Conservation (phyloP, 192 early-diverging fungal genomes). For the Backusella circina region DNA sequence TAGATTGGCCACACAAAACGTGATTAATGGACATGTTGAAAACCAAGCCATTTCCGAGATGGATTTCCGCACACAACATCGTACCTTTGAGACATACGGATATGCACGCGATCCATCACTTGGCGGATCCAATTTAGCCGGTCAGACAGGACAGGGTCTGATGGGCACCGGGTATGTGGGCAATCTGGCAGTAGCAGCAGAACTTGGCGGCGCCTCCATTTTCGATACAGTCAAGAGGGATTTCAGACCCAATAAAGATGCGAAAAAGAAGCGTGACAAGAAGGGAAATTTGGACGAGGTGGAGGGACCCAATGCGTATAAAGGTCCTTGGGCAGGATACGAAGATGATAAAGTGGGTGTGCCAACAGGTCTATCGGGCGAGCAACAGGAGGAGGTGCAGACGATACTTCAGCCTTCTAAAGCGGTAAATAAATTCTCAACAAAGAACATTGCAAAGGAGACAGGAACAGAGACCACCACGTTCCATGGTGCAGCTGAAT, state of each 20-base stretch:
- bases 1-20: slow-evolving; percentile 44
- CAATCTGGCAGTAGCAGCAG: slow-evolving; percentile 48
- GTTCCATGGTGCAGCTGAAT: slow-evolving; percentile 85
- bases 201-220: slow-evolving; percentile 51
- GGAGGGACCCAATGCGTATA: slow-evolving; percentile 74
- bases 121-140: slow-evolving; percentile 27
- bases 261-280: slow-evolving; percentile 64
- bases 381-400: slow-evolving; percentile 36
- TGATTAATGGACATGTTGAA: slow-evolving; percentile 76
- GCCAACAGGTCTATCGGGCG: slow-evolving; percentile 51
- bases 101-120: slow-evolving; percentile 79
- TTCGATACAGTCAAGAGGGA: slow-evolving; percentile 41
- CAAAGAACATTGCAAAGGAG: slow-evolving; percentile 21
- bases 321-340: slow-evolving; percentile 95
- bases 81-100: slow-evolving; percentile 78
- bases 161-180: slow-evolving; percentile 63
- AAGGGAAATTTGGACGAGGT: slow-evolving; percentile 74
- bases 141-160: slow-evolving; percentile 41
- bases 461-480: slow-evolving; percentile 70
- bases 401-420: slow-evolving; percentile 28
- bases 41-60: slow-evolving; percentile 64
- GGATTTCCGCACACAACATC: slow-evolving; percentile 80
- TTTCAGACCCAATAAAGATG: slow-evolving; percentile 32
- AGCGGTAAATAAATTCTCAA: slow-evolving; percentile 4
- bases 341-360: slow-evolving; percentile 74